A percentile compares a stretch with the other conserved stretches of the same genome.
phyloP scores from a whole-genome alignment of 2,329 filamentous ascomycete species.

The Calonectria multiphialidica region DNA sequence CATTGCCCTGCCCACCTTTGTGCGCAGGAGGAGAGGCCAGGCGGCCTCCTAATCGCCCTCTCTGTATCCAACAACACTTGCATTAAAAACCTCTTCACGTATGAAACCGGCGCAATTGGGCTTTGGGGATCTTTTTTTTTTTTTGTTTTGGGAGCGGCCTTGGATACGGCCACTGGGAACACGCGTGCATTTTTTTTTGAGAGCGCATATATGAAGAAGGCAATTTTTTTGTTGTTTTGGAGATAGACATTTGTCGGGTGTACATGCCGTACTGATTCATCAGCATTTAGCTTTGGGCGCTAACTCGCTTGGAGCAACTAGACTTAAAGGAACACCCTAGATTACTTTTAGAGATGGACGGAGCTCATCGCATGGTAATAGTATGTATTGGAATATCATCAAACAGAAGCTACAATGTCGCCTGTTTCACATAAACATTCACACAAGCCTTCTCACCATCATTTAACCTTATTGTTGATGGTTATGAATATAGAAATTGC shows the following conservation, averaged over 20 bases:
- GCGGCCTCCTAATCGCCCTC: slow-evolving; percentile 18
- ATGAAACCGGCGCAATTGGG: slow-evolving; percentile 3
- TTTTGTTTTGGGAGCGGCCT: not conserved
- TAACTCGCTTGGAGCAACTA: not conserved
- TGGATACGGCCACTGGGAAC: not conserved
- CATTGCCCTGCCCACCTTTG: slow-evolving; percentile 42
- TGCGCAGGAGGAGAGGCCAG: slow-evolving; percentile 43
- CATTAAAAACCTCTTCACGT: not conserved
- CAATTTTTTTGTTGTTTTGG: not conserved
- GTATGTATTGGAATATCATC: not conserved
- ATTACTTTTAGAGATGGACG: not conserved
- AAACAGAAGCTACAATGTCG: not conserved
- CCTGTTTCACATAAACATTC: not conserved
- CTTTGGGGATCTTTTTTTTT: not conserved
- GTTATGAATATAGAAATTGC: not conserved
- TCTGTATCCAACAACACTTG: not conserved
- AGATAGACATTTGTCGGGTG: not conserved
- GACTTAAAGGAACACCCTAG: not conserved
- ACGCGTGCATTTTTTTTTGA: not conserved
- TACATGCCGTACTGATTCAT: not conserved
- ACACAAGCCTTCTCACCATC: too few relatives aligned
- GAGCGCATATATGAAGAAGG: not conserved
- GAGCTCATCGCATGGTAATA: not conserved
- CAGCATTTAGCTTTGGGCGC: not conserved
- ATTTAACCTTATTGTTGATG: not conserved